phyloP scores from a whole-genome alignment of 768 basidiomycete species.

The Kockovaella imperatae region DNA sequence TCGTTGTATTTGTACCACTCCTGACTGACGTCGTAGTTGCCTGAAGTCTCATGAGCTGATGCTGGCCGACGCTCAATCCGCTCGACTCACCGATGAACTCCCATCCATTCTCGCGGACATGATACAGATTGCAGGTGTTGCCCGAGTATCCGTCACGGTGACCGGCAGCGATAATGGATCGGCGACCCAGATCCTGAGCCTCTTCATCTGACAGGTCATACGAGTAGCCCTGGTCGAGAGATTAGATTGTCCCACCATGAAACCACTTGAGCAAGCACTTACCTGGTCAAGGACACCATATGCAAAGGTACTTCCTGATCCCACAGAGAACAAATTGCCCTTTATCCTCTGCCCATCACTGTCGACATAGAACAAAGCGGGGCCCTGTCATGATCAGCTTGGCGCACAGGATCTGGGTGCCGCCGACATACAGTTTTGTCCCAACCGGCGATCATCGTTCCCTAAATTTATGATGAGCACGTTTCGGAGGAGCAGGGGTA shows the following conservation, averaged over 20 bases:
- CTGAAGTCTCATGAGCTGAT: conserved; percentile 47
- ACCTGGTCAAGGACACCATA: conserved; percentile 97
- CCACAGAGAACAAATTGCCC: conserved; percentile 96
- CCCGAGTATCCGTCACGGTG: conserved; percentile 55
- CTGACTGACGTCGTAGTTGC: conserved; percentile 83
- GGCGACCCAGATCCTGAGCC: conserved; percentile 64
- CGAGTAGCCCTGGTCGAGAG: background rate
- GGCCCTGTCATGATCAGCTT: conserved; percentile 54
- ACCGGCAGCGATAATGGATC: conserved; percentile 93
- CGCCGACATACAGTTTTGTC: conserved; percentile 75
- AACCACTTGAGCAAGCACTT: conserved; percentile 46
- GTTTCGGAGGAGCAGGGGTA: background rate
- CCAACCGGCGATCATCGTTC: conserved; percentile 99
- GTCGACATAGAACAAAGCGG: conserved; percentile 93
- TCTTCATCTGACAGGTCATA: conserved; percentile 3
- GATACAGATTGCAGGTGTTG: conserved; percentile 91
- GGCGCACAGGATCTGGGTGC: background rate
- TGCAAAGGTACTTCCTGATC: conserved; percentile 96
- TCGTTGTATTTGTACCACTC: conserved; percentile 69
- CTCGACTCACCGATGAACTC: conserved; percentile 74
- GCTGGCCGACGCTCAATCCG: conserved; percentile 12
- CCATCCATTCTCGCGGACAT: conserved; percentile 93
- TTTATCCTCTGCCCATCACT: conserved; percentile 92
- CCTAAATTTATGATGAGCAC: conserved; percentile 49
- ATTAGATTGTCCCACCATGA: background rate